Conservation (phyloP, 805 yeast species). For the Ogataea salicorniae region DNA sequence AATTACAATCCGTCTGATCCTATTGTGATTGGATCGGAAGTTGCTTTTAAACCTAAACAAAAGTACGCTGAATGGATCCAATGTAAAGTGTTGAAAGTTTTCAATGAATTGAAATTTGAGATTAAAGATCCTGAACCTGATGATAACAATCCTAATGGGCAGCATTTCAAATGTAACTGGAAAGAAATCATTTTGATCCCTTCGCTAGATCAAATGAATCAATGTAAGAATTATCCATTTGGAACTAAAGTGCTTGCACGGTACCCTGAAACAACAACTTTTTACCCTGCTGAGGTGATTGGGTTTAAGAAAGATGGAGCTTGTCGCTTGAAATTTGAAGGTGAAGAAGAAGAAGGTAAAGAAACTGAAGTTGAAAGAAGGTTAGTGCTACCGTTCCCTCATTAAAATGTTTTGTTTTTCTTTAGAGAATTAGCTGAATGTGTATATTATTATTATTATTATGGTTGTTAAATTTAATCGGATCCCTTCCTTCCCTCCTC, state of each 20-base stretch:
- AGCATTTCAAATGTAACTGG: conserved; percentile 74
- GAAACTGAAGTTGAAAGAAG: conserved; percentile 90
- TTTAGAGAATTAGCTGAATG: neutral
- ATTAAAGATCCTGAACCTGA: conserved; percentile 98
- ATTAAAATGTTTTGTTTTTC: neutral
- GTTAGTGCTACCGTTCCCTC: conserved; percentile 73
- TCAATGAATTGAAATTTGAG: conserved; percentile 51
- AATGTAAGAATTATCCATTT: conserved; percentile 52
- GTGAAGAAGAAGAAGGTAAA: conserved; percentile 94
- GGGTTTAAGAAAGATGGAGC: conserved; percentile 70
- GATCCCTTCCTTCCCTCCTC: too few species aligned
- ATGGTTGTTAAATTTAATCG: too few species aligned
- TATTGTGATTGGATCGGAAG: conserved; percentile 66
- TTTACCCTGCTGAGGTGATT: conserved; percentile 89
- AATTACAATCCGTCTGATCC: conserved; percentile 57
- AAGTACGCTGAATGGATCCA: conserved; percentile 91
- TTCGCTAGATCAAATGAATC: conserved; percentile 27
- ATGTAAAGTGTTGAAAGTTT: conserved; percentile 76
- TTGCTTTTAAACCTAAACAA: conserved; percentile 74
- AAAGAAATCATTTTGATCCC: conserved; percentile 77
- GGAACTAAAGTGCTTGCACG: conserved; percentile 85
- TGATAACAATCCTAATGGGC: conserved; percentile 84
- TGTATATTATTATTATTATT: too few species aligned
- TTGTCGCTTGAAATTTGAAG: conserved; percentile 82
- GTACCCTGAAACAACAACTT: conserved; percentile 96